These are phyloP conservation scores for Podosphaera aphanis DNA, from an alignment of 2,329 filamentous ascomycete species.

Conservation along the genomic window DNA sequence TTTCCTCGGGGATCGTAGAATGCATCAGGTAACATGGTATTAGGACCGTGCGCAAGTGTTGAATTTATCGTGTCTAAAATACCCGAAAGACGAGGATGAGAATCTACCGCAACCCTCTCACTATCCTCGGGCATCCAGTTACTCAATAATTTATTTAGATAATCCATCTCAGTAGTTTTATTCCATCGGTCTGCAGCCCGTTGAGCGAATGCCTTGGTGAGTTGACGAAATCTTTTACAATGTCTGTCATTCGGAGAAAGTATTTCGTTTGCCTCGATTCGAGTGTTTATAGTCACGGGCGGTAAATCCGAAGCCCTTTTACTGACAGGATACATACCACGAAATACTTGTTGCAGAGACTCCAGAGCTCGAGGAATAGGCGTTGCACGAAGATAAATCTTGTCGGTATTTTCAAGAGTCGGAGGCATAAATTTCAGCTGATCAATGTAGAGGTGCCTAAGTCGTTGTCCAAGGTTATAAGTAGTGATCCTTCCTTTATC, in stretches of 20 bases:
- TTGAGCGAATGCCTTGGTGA: slow-evolving; percentile 48
- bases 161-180: slow-evolving; percentile 54
- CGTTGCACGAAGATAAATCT: slow-evolving; percentile 51
- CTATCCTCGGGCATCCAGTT: slow-evolving; percentile 63
- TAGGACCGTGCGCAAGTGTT: slow-evolving; percentile 60
- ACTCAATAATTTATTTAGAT: slow-evolving; percentile 52
- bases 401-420: slow-evolving; percentile 28
- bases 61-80: slow-evolving; percentile 90
- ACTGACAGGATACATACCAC: slow-evolving; percentile 45
- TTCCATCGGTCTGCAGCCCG: slow-evolving; percentile 54
- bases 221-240: slow-evolving; percentile 47
- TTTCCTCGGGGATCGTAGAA: slow-evolving; percentile 64
- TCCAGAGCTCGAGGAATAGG: slow-evolving; percentile 55
- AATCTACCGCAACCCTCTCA: slow-evolving; percentile 56
- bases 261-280: slow-evolving; percentile 47
- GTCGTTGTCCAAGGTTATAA: slow-evolving; percentile 39
- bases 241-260: slow-evolving; percentile 56
- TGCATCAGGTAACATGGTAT: slow-evolving; percentile 54
- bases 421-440: slow-evolving; percentile 48
- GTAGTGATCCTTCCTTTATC: slow-evolving; percentile 53
- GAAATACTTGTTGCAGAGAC: slow-evolving; percentile 52
- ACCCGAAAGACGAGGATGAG: slow-evolving; percentile 60
- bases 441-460: slow-evolving; percentile 51
- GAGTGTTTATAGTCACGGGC: slow-evolving; percentile 39
- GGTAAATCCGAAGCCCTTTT: slow-evolving; percentile 28